These are phyloP conservation scores for Paecilomyces variotii DNA, from an alignment of 2,329 filamentous ascomycete genomes.

Conservation along the genomic window DNA sequence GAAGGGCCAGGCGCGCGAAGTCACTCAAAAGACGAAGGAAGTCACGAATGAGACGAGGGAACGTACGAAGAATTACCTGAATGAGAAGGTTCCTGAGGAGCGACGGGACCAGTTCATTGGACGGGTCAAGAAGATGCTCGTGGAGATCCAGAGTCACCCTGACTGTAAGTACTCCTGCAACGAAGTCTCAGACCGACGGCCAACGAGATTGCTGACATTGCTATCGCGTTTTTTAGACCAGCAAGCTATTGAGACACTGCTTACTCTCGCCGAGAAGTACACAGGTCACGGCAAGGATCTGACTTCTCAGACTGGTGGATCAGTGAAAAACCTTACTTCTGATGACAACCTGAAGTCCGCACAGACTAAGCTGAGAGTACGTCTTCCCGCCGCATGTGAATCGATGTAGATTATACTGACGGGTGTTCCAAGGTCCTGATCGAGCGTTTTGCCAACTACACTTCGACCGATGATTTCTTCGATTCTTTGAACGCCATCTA, in stretches of 20 bases:
- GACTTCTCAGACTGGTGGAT: conserved; percentile 55
- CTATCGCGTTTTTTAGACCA: conserved; percentile 47
- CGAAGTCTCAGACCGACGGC: neutral
- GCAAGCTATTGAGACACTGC: conserved; percentile 78
- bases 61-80: conserved; percentile 64
- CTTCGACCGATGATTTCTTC: conserved; percentile 79
- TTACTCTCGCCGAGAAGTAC: conserved; percentile 79
- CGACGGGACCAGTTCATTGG: conserved; percentile 87
- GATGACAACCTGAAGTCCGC: conserved; percentile 59
- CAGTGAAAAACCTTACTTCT: conserved; percentile 63
- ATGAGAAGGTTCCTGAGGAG: conserved; percentile 82
- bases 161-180: conserved; percentile 55
- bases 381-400: conserved; percentile 30
- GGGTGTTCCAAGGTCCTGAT: conserved; percentile 60
- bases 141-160: conserved; percentile 90
- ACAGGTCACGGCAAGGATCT: conserved; percentile 62
- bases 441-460: conserved; percentile 92
- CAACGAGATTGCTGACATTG: neutral
- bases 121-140: conserved; percentile 94
- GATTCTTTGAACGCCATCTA: conserved; percentile 80
- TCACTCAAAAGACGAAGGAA: too few relatives aligned
- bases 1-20: conserved; percentile 20
- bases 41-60: conserved; percentile 10
- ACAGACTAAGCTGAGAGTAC: conserved; percentile 69
- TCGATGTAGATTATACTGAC: conserved; percentile 42